Conservation (phyloP, 2,329 filamentous ascomycete species). For the Fusarium fracticaudum region DNA sequence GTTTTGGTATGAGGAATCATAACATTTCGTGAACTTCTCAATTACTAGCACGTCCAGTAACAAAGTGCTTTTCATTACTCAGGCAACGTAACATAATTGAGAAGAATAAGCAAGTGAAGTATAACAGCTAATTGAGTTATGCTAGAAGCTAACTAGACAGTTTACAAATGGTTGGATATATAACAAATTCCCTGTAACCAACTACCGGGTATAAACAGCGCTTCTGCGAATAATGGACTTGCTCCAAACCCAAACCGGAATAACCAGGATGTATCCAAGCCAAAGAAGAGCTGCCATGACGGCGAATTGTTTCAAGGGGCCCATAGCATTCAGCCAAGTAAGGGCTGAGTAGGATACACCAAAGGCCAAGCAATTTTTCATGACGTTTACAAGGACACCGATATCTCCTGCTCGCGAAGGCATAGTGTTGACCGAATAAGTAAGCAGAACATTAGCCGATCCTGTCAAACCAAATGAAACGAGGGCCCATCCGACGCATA, state of each 20-base stretch:
- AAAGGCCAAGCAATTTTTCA: conserved; percentile 9
- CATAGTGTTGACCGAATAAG: conserved; percentile 3
- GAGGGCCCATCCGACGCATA: conserved; percentile 1
- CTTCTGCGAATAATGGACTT: background rate
- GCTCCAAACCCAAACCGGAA: conserved; percentile 1
- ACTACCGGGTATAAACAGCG: background rate
- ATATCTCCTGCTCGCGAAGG: conserved; percentile 2
- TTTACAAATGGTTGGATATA: accelerated
- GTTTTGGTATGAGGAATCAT: accelerated
- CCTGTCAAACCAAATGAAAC: conserved; percentile 5
- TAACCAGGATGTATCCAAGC: background rate
- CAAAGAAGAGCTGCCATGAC: conserved; percentile 1
- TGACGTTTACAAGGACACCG: conserved; percentile 2
- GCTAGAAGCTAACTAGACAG: accelerated
- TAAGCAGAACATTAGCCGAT: background rate
- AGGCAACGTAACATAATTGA: accelerated
- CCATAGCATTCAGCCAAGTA: background rate
- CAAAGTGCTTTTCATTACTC: no score
- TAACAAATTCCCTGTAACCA: accelerated
- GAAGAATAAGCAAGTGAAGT: no score
- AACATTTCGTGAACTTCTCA: accelerated
- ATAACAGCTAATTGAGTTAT: accelerated
- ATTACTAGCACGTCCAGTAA: no score
- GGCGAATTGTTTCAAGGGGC: background rate
- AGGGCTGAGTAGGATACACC: conserved; percentile 1